These are phyloP conservation scores for Sphagnum contortum DNA, from an alignment of 225 moss, liverwort and hornwort genomes.

Conservation along the genomic window DNA sequence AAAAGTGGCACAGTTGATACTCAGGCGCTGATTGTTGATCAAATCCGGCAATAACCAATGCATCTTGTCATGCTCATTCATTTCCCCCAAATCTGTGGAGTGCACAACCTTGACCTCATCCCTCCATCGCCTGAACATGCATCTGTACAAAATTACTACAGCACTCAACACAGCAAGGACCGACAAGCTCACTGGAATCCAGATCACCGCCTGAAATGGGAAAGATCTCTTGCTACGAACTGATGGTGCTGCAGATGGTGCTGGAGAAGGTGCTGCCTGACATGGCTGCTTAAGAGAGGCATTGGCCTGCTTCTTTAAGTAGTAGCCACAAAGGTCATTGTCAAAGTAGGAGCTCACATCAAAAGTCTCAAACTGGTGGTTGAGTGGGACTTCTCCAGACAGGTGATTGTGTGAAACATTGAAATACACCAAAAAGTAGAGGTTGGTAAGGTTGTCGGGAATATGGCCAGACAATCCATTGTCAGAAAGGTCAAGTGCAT, in stretches of 20 bases:
- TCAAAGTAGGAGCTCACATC: too few species aligned
- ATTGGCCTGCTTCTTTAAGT: slow-evolving; percentile 7
- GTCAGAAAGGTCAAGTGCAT: too few species aligned
- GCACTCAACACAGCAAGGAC: too few species aligned
- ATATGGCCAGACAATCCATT: too few species aligned
- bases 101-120: too few species aligned
- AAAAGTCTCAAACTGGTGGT: not conserved
- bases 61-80: slow-evolving; percentile 56
- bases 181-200: too few species aligned
- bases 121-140: too few species aligned
- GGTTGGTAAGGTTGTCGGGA: too few species aligned
- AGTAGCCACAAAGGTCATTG: too few species aligned
- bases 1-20: slow-evolving; percentile 81
- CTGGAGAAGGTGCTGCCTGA: slow-evolving; percentile 8
- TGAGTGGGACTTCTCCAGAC: slow-evolving; percentile 40
- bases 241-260: not conserved
- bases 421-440: slow-evolving; percentile 12
- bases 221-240: slow-evolving; percentile 28
- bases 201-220: too few species aligned
- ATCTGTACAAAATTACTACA: too few species aligned
- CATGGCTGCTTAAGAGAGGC: slow-evolving; percentile 24
- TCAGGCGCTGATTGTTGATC: slow-evolving; percentile 61
- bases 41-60: slow-evolving; percentile 40
- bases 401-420: slow-evolving; percentile 51
- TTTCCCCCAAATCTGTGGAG: too few species aligned